These are phyloP conservation scores for Dacryopinax spathularia DNA, from an alignment of 768 basidiomycete species.

Conservation along the genomic window DNA sequence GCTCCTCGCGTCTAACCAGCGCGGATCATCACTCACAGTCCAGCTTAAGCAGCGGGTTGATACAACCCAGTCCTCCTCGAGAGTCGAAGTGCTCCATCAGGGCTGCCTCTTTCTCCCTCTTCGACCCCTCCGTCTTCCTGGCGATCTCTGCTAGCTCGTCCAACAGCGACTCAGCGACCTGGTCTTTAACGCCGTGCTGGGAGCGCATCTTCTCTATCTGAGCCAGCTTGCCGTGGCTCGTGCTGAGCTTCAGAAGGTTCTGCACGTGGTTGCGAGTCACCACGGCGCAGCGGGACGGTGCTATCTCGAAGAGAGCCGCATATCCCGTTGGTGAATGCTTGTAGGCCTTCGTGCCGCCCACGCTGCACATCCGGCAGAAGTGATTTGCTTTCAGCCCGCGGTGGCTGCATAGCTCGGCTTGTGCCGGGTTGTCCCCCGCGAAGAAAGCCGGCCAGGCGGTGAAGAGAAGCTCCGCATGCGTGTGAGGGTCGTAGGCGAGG, in stretches of 20 bases:
- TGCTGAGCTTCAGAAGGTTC: no score
- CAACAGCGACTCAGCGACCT: not conserved
- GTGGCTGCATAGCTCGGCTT: slow-evolving; percentile 32
- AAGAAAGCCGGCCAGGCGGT: slow-evolving; percentile 24
- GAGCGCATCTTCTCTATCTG: not conserved
- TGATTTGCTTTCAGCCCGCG: slow-evolving; percentile 27
- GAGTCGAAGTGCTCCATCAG: not conserved
- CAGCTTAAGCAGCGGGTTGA: not conserved
- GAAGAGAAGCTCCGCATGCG: slow-evolving; percentile 21
- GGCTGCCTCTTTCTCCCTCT: not conserved
- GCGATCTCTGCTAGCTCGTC: not conserved
- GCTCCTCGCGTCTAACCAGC: not conserved
- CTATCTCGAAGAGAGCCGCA: not conserved
- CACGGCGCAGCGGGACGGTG: no score
- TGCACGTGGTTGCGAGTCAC: no score
- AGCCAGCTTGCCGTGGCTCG: not conserved
- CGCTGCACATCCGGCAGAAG: slow-evolving; percentile 32
- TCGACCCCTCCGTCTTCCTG: not conserved
- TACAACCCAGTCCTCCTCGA: not conserved
- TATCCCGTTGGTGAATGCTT: not conserved
- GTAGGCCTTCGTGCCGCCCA: slow-evolving; percentile 14
- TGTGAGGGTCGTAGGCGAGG: slow-evolving; percentile 27
- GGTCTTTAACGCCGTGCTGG: not conserved
- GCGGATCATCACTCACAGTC: not conserved
- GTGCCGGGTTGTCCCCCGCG: slow-evolving; percentile 37